phyloP scores from a whole-genome alignment of 305 asterid species.

The Solanum hybrid region DNA sequence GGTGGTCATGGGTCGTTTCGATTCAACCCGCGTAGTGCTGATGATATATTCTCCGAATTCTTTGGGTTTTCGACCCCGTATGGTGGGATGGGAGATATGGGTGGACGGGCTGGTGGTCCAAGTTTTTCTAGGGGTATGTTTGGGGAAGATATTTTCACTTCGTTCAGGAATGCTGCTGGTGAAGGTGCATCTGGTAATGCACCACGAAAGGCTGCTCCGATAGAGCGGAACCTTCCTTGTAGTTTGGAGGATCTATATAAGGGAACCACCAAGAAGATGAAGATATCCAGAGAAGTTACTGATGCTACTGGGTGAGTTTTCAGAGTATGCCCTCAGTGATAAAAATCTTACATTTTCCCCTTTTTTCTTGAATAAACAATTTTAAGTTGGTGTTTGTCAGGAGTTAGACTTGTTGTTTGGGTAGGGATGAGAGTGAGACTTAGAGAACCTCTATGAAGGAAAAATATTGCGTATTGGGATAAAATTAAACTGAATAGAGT shows the following conservation, averaged over 20 bases:
- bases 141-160: constrained; percentile 52
- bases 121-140: constrained; percentile 43
- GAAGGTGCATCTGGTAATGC: constrained; percentile 43
- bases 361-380: neutral
- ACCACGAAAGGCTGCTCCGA: constrained; percentile 52
- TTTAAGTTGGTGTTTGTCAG: neutral
- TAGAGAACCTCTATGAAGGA: neutral
- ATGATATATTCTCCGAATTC: constrained; percentile 68
- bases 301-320: constrained; percentile 56
- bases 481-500: neutral
- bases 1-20: constrained; percentile 42
- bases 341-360: neutral
- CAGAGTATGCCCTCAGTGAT: neutral
- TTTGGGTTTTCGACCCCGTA: constrained; percentile 62
- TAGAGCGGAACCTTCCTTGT: constrained; percentile 63
- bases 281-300: constrained; percentile 62
- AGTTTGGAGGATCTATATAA: constrained; percentile 83
- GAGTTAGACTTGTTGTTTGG: neutral
- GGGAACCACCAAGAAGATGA: constrained; percentile 85
- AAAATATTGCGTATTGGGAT: neutral
- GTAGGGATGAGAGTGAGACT: neutral
- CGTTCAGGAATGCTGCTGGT: constrained; percentile 40
- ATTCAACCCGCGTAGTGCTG: constrained; percentile 72
- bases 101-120: constrained; percentile 36
- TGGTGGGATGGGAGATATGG: constrained; percentile 65